Conservation (phyloP, 352 stramenopile species). For the Elongisporangium anandrum region DNA sequence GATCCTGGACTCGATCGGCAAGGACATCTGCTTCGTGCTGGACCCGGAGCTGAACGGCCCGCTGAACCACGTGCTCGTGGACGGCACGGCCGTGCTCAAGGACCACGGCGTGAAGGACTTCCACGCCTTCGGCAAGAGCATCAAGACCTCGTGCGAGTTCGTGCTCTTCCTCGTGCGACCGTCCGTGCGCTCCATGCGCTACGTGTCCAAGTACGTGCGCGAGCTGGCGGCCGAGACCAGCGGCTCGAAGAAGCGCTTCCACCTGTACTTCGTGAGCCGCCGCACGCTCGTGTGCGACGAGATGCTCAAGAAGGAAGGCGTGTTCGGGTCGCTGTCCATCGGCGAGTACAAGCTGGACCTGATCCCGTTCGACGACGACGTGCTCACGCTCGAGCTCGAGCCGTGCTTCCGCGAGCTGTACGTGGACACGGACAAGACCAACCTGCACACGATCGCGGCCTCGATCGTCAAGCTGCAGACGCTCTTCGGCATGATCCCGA, state of each 20-base stretch:
- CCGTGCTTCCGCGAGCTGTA: slow-evolving; percentile 83
- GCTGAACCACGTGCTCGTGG: slow-evolving; percentile 84
- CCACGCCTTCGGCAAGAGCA: slow-evolving; percentile 70
- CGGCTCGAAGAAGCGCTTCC: slow-evolving; percentile 70
- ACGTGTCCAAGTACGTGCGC: slow-evolving; percentile 76
- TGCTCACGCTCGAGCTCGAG: slow-evolving; percentile 92
- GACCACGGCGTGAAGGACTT: slow-evolving; percentile 86
- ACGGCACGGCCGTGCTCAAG: slow-evolving; percentile 81
- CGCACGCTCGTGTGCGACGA: slow-evolving; percentile 91
- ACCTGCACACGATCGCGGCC: slow-evolving; percentile 81
- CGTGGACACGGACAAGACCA: slow-evolving; percentile 87
- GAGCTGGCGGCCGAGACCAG: slow-evolving; percentile 36
- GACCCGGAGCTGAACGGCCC: slow-evolving; percentile 78
- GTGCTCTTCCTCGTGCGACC: slow-evolving; percentile 88
- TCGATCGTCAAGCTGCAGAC: slow-evolving; percentile 93
- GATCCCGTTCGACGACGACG: slow-evolving; percentile 94
- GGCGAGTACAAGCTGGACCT: slow-evolving; percentile 92
- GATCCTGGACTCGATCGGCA: slow-evolving; percentile 80
- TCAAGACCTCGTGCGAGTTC: slow-evolving; percentile 82
- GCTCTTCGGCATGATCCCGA: slow-evolving; percentile 89
- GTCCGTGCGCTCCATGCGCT: slow-evolving; percentile 66
- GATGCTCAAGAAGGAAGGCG: slow-evolving; percentile 86
- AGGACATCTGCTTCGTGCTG: slow-evolving; percentile 86
- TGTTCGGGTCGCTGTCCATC: slow-evolving; percentile 84
- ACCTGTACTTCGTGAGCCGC: slow-evolving; percentile 88